phyloP scores from a whole-genome alignment of 257 asterid species.

The Anisodus acutangulus region DNA sequence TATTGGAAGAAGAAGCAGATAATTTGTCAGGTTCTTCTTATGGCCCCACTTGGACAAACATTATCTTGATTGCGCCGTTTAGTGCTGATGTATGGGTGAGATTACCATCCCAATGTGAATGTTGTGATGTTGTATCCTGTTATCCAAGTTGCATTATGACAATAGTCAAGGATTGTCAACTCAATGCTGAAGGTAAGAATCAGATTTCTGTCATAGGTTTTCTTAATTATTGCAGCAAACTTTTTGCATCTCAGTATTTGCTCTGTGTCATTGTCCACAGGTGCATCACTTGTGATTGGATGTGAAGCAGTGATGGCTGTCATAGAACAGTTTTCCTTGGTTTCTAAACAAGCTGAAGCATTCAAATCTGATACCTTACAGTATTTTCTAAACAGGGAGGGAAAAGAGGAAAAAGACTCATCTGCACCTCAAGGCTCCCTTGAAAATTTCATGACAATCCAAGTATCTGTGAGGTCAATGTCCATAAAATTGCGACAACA shows the following conservation, averaged over 20 bases:
- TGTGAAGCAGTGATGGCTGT: constrained; percentile 60
- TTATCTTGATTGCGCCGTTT: constrained; percentile 58
- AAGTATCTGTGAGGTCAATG: constrained; percentile 60
- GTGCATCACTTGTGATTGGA: constrained; percentile 57
- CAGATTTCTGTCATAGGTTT: constrained; percentile 22
- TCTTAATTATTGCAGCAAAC: background rate
- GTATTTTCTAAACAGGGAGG: constrained; percentile 57
- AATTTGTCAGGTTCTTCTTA: constrained; percentile 41
- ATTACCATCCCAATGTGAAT: constrained; percentile 58
- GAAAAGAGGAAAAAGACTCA: constrained; percentile 43
- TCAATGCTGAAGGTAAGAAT: constrained; percentile 67
- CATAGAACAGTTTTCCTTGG: constrained; percentile 71
- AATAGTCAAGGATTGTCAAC: constrained; percentile 56
- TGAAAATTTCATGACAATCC: constrained; percentile 53
- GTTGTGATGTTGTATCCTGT: constrained; percentile 40
- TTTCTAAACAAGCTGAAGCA: constrained; percentile 52
- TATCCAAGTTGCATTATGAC: constrained; percentile 71
- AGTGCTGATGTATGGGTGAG: constrained; percentile 87
- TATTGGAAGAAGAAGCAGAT: constrained; percentile 46
- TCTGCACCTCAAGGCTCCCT: constrained; percentile 47
- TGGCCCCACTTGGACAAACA: constrained; percentile 37
- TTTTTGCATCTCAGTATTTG: background rate
- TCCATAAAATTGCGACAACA: constrained; percentile 56
- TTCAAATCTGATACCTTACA: constrained; percentile 59
- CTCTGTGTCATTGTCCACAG: constrained; percentile 50